Base-by-base conservation (phyloP, 208 protist genomes). In the Crithidia brevicula region DNA sequence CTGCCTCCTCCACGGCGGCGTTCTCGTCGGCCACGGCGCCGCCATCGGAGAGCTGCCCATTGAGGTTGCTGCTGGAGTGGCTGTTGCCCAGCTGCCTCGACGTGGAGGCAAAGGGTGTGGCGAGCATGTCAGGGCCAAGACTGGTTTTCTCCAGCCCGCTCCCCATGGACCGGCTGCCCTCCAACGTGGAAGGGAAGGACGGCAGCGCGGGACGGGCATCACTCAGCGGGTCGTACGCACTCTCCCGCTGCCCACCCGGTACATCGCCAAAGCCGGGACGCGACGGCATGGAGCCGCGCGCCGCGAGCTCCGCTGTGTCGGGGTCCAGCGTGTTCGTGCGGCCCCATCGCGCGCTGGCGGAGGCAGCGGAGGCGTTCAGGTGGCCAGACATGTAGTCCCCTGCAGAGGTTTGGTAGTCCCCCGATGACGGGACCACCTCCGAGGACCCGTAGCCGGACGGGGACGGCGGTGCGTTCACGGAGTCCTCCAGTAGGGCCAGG, bases 401-500 rank as follows among this genome's bases (percentile, higher is more conserved):
- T 7, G 36, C 15, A 13, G 36, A 40, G 30, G 7, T 3, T 20
- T 25, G 34, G 47, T 33, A 27, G 18, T 67, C 53, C 4, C 33
- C 52, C 6, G 43, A 22, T 6, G 38, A 50, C 42, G 20, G 27
- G 16, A n/a, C 4, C n/a, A 43, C 18, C 13, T 59, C 61, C 16
- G 57, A 5, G 30, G 33, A 5, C 27, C 25, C 28, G 13, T 50
- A 50, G 31, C 20, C 64, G 30, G 70, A 66, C 7, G 61, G 49
- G 28, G 40, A 45, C 11, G 36, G 22, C 15, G 59, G 57, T 8
- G 25, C 43, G 18, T 45, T 42, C 4, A 53, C 38, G 30, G 75
- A 72, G 52, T 83, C 77, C 30, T 83, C 77, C 1, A 83, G 72
- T 18, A 83, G 72, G 1, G 77, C 77, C 20, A 83, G 62, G 7